phyloP scores from a whole-genome alignment of 2,329 filamentous ascomycete genomes.

The Colletotrichum sp. region DNA sequence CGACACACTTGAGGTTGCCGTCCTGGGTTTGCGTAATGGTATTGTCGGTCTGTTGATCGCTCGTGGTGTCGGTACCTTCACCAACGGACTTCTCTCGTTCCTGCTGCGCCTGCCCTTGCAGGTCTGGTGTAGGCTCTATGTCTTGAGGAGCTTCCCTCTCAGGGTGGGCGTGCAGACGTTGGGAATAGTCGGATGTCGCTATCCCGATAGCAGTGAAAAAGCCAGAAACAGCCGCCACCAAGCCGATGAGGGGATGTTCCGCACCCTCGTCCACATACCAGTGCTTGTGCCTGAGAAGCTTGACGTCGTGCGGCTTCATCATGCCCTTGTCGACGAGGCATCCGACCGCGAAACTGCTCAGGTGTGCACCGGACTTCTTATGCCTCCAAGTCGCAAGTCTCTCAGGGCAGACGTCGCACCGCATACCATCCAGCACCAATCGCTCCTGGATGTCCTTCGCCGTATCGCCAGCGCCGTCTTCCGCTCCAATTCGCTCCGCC shows the following conservation, averaged over 20 bases:
- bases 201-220: slow-evolving; percentile 71
- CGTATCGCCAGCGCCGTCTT: slow-evolving; percentile 58
- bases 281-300: slow-evolving; percentile 51
- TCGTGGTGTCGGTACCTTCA: not conserved
- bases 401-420: slow-evolving; percentile 63
- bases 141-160: not conserved
- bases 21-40: not conserved
- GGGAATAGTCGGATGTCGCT: slow-evolving; percentile 36
- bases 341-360: slow-evolving; percentile 67
- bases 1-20: not conserved
- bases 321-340: slow-evolving; percentile 60
- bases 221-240: slow-evolving; percentile 68
- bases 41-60: not conserved
- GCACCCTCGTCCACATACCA: slow-evolving; percentile 72
- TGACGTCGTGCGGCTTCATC: slow-evolving; percentile 62
- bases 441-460: slow-evolving; percentile 60
- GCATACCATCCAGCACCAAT: slow-evolving; percentile 57
- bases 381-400: slow-evolving; percentile 67
- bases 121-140: not conserved
- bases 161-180: slow-evolving; percentile 10
- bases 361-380: slow-evolving; percentile 59
- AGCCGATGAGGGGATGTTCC: slow-evolving; percentile 68
- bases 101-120: not conserved
- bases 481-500: slow-evolving; percentile 56
- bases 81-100: not conserved